Evolutionary conservation across 2,329 filamentous ascomycete species (phyloP), one percentile per base, ranked within the genome.

Genomic region (Sporothrix brunneoviolacea): DNA sequence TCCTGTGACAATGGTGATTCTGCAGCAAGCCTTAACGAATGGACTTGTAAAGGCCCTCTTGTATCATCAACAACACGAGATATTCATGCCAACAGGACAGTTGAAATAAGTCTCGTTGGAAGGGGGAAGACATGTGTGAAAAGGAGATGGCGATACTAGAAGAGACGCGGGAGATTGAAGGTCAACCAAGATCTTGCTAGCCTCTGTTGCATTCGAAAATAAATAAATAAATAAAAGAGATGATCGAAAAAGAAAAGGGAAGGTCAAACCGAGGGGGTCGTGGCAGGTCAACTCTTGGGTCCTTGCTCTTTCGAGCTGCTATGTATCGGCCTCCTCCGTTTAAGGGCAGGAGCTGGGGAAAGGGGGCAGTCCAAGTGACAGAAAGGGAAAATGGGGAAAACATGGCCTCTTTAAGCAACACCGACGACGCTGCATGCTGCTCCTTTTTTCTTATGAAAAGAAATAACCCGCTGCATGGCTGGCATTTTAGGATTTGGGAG

Each of bases 401-500:
- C 16, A 44, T 35, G 48, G 41, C 49, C 46, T 49, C 48, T 55
- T 55, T 55, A 55, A 55, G 48, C 54, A 52, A 49, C 37, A 37
- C 13, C 27, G 24, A 12, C 33, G 22, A 38, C 16, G 22, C 33
- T n/a, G n/a, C 24, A 30, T 15, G 22, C 9, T 10, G 39, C 22
- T 18, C 8, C 30, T n/a, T 30, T 46, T 33, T 27, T 35, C 21
- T 37, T 33, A 16, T 41, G 24, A 28, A 32, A 42, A 18, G 22
- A 19, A 32, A 24, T 12, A 27, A 22, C 8, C 33, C 10, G 40
- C 38, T 47, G 39, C 43, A 38, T 48, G 32, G 55, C 54, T 52
- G 54, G 50, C 51, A 53, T 51, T 51, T 35, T 47, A 53, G 50
- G 52, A 54, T 51, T 52, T 19, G 57, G 53, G 33, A 48, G 48